These are phyloP conservation scores for Penicillium cataractarum DNA, from an alignment of 495 filamentous ascomycete genomes.

Conservation along the genomic window DNA sequence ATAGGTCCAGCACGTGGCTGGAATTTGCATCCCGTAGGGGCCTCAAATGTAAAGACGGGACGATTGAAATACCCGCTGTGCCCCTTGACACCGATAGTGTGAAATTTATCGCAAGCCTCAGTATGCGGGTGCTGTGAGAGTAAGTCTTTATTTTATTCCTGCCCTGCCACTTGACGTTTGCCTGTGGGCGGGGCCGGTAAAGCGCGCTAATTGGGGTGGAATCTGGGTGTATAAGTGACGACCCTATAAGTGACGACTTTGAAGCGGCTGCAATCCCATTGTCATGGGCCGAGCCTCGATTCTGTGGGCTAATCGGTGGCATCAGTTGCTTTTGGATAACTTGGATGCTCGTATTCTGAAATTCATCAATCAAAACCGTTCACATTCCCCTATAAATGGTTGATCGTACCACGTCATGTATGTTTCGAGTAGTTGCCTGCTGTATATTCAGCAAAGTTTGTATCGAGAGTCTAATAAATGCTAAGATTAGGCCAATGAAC, in stretches of 20 bases:
- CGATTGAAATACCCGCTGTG: not conserved
- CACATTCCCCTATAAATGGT: not conserved
- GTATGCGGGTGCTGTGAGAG: not conserved
- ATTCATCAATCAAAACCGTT: not conserved
- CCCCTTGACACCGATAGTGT: not conserved
- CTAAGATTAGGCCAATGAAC: too few relatives aligned
- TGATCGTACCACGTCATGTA: not conserved
- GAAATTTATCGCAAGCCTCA: not conserved
- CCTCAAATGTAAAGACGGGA: not conserved
- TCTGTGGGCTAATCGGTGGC: not conserved
- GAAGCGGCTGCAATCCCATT: not conserved
- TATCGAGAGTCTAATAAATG: not conserved
- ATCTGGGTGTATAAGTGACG: not conserved
- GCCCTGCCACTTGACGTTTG: not conserved
- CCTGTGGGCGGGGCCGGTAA: not conserved
- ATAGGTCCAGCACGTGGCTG: not conserved
- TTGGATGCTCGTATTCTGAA: not conserved
- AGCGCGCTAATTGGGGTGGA: not conserved
- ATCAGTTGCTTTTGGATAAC: not conserved
- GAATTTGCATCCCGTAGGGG: not conserved
- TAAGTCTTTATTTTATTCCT: not conserved
- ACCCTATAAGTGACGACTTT: too few relatives aligned
- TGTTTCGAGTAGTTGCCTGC: not conserved
- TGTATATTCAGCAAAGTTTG: not conserved
- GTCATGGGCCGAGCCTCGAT: not conserved